Conservation (phyloP, 1,139 yeast species). For the Candida frijolesensis region DNA sequence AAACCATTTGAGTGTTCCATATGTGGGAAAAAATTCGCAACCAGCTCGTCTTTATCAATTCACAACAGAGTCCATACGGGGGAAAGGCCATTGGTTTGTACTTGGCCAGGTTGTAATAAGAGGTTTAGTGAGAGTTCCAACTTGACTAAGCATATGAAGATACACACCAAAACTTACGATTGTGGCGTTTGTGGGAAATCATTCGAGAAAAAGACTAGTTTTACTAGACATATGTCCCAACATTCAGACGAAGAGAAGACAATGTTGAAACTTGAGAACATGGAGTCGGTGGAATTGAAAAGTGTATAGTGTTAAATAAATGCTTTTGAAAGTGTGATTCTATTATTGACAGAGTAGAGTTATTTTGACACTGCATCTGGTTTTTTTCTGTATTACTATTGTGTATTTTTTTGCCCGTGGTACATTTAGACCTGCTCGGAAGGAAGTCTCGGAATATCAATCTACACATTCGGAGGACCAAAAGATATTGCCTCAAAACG, state of each 20-base stretch:
- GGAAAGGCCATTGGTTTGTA: slow-evolving; percentile 79
- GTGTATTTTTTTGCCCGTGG: too few species aligned
- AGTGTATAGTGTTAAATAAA: too few species aligned
- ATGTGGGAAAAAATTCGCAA: slow-evolving; percentile 56
- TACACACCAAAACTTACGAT: slow-evolving; percentile 53
- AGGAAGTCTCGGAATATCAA: too few species aligned
- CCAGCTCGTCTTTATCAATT: slow-evolving; percentile 55
- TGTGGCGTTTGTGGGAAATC: slow-evolving; percentile 56
- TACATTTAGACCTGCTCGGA: too few species aligned
- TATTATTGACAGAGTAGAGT: too few species aligned
- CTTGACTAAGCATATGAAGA: slow-evolving; percentile 82
- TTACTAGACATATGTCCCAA: slow-evolving; percentile 39
- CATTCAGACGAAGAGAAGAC: slow-evolving; percentile 18
- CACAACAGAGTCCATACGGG: slow-evolving; percentile 60
- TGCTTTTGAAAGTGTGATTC: too few species aligned
- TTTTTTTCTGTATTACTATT: too few species aligned
- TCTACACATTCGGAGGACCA: too few species aligned
- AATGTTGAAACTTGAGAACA: background rate
- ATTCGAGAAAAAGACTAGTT: slow-evolving; percentile 47
- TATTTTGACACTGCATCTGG: too few species aligned
- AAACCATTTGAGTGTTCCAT: slow-evolving; percentile 51
- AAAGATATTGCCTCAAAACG: too few species aligned
- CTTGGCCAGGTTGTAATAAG: slow-evolving; percentile 78
- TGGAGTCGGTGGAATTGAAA: background rate
- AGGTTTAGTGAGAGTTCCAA: slow-evolving; percentile 89